These are phyloP conservation scores for Backusella tarrabulga DNA, from an alignment of 192 early-diverging fungal genomes.

Conservation along the genomic window DNA sequence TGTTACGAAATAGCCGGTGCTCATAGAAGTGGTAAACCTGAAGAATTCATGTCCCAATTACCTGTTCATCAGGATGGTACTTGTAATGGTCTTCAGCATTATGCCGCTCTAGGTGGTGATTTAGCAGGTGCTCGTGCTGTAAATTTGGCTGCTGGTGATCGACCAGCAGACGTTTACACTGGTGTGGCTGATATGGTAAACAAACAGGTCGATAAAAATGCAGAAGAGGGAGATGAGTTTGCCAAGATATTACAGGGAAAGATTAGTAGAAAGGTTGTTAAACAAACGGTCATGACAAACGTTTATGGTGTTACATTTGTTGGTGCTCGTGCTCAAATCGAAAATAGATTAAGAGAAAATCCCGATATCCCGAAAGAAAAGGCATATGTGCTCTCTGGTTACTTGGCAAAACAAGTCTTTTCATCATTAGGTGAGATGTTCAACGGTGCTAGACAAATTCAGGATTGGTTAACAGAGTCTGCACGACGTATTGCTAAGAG, in stretches of 20 bases:
- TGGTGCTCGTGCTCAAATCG: constrained; percentile 87
- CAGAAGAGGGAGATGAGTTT: constrained; percentile 52
- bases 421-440: constrained; percentile 88
- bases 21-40: constrained; percentile 67
- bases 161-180: constrained; percentile 91
- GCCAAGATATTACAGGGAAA: constrained; percentile 67
- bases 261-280: constrained; percentile 92
- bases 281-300: constrained; percentile 99
- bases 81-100: constrained; percentile 98
- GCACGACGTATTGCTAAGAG: constrained; percentile 83
- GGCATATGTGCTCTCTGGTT: constrained; percentile 61
- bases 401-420: constrained; percentile 83
- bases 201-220: constrained; percentile 67
- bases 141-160: constrained; percentile 80
- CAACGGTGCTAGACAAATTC: constrained; percentile 83
- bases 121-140: constrained; percentile 82
- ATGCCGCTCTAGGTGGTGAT: constrained; percentile 95
- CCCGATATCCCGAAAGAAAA: constrained; percentile 67
- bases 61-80: constrained; percentile 98
- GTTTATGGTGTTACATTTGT: constrained; percentile 98
- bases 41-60: constrained; percentile 65
- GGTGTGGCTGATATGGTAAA: constrained; percentile 81
- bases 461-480: constrained; percentile 90
- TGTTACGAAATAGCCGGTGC: constrained; percentile 86
- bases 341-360: constrained; percentile 77